phyloP scores from a whole-genome alignment of 2,329 filamentous ascomycete genomes.

The Diaporthe sp. region DNA sequence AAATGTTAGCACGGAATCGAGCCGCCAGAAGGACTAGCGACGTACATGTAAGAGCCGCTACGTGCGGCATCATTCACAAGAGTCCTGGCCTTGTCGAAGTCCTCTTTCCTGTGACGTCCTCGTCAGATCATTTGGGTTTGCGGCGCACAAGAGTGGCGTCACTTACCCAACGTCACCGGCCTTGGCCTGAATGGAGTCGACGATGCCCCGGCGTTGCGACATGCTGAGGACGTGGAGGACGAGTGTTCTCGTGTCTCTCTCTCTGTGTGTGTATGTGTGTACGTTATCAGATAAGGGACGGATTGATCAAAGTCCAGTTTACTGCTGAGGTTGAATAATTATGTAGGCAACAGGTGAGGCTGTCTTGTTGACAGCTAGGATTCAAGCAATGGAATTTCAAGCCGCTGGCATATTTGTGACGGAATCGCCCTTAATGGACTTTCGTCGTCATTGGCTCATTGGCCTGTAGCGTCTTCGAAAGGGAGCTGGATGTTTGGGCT shows the following conservation, averaged over 20 bases:
- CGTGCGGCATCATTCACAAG: constrained; percentile 78
- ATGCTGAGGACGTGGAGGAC: constrained; percentile 20
- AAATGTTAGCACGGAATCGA: neutral
- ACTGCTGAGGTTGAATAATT: neutral
- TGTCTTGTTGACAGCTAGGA: neutral
- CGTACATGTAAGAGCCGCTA: constrained; percentile 86
- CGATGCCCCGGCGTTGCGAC: constrained; percentile 46
- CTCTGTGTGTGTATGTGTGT: neutral
- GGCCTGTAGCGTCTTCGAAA: neutral
- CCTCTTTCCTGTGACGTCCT: constrained; percentile 69
- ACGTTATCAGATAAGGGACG: neutral
- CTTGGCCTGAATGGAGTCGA: constrained; percentile 58
- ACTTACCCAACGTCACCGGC: constrained; percentile 65
- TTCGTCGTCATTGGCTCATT: constrained; percentile 16
- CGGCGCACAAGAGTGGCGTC: constrained; percentile 21
- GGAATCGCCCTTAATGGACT: neutral
- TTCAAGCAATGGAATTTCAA: neutral
- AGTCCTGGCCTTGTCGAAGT: constrained; percentile 75
- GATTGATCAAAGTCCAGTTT: neutral
- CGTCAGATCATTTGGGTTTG: constrained; percentile 31
- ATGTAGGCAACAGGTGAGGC: neutral
- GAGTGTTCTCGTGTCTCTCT: neutral
- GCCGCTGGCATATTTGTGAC: constrained; percentile 13
- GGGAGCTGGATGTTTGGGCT: constrained; percentile 2
- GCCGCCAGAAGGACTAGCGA: neutral